phyloP scores from a whole-genome alignment of 2,329 filamentous ascomycete genomes.

The Rachicladosporium sp. region DNA sequence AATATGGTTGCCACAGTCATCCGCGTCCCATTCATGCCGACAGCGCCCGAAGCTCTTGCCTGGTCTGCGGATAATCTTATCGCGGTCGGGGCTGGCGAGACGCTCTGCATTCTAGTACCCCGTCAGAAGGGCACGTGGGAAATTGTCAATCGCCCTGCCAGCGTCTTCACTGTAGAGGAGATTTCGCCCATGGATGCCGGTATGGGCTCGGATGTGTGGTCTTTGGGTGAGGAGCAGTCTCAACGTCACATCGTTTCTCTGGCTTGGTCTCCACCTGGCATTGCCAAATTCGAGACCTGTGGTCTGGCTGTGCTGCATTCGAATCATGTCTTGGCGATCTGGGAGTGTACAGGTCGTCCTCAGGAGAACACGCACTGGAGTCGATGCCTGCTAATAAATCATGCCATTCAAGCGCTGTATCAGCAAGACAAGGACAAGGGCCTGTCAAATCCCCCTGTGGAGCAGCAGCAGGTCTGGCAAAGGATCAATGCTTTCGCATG shows the following conservation, averaged over 20 bases:
- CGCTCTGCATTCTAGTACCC: slow-evolving; percentile 38
- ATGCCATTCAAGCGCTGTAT: slow-evolving; percentile 32
- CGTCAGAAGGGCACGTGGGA: slow-evolving; percentile 20
- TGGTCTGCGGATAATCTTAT: slow-evolving; percentile 49
- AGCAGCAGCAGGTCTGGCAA: slow-evolving; percentile 19
- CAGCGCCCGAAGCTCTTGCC: slow-evolving; percentile 39
- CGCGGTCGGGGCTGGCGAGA: slow-evolving; percentile 44
- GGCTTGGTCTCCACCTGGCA: slow-evolving; percentile 45
- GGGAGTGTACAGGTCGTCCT: slow-evolving; percentile 36
- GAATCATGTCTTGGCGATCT: slow-evolving; percentile 45
- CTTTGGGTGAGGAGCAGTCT: slow-evolving; percentile 48
- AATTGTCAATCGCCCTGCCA: slow-evolving; percentile 33
- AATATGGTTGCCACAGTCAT: slow-evolving; percentile 7
- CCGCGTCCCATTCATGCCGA: slow-evolving; percentile 34
- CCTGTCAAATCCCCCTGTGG: slow-evolving; percentile 12
- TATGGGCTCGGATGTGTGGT: slow-evolving; percentile 36
- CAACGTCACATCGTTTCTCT: slow-evolving; percentile 36
- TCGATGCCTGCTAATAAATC: slow-evolving; percentile 42
- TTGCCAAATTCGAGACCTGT: slow-evolving; percentile 42
- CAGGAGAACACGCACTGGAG: slow-evolving; percentile 36
- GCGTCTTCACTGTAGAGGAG: slow-evolving; percentile 41
- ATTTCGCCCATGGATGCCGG: slow-evolving; percentile 30
- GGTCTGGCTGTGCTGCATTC: slow-evolving; percentile 44
- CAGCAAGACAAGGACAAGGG: slow-evolving; percentile 19
- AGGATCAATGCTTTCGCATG: slow-evolving; percentile 33